These are phyloP conservation scores for Nakazawaea peltata DNA, from an alignment of 805 yeast genomes.

Conservation along the genomic window DNA sequence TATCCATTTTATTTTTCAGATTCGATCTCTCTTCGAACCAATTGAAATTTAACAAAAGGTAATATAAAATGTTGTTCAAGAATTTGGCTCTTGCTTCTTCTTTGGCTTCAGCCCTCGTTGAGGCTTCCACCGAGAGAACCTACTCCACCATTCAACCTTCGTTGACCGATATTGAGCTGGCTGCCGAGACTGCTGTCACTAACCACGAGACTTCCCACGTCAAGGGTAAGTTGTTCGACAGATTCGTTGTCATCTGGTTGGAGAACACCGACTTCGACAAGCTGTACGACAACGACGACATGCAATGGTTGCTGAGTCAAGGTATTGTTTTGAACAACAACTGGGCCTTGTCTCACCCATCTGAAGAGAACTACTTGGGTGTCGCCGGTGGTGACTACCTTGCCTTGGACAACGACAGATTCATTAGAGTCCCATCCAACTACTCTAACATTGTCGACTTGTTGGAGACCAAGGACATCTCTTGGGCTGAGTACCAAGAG, in stretches of 20 bases:
- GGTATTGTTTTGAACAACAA: constrained; percentile 42
- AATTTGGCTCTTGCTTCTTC: too few species aligned
- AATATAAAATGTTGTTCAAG: too few species aligned
- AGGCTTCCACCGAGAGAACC: constrained; percentile 16
- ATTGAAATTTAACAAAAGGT: too few species aligned
- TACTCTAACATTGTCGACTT: constrained; percentile 41
- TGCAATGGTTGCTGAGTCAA: constrained; percentile 31
- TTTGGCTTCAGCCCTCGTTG: too few species aligned
- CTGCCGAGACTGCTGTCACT: constrained; percentile 26
- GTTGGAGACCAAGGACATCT: constrained; percentile 33
- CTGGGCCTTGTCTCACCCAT: constrained; percentile 45
- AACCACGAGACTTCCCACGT: constrained; percentile 25
- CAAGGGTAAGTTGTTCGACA: constrained; percentile 29
- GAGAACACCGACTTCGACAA: constrained; percentile 46
- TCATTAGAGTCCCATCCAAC: constrained; percentile 34
- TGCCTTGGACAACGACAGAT: constrained; percentile 37
- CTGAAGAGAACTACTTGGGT: constrained; percentile 46
- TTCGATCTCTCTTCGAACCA: too few species aligned
- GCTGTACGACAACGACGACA: constrained; percentile 35
- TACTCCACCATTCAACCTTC: constrained; percentile 24
- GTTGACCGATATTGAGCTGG: constrained; percentile 22
- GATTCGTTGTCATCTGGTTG: constrained; percentile 36
- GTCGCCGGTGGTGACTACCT: constrained; percentile 44
- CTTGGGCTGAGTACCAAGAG: constrained; percentile 50
- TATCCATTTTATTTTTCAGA: too few species aligned